phyloP scores from a whole-genome alignment of 306 rosid genomes.

The Begonia masoniana region DNA sequence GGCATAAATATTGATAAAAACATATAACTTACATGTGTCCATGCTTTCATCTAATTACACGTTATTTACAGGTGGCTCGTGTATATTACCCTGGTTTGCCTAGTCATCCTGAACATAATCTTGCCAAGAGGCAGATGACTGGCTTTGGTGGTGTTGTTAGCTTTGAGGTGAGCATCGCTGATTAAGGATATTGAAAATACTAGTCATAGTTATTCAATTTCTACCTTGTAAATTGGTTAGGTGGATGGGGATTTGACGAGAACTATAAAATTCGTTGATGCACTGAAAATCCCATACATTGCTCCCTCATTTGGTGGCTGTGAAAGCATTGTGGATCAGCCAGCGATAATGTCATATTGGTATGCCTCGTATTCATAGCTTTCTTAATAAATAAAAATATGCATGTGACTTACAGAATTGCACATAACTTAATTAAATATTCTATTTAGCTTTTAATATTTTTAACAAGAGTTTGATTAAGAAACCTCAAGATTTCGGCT shows the following conservation, averaged over 20 bases:
- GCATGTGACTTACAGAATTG: too few species aligned
- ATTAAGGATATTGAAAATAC: not conserved
- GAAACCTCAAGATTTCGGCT: too few species aligned
- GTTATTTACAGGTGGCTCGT: slow-evolving; percentile 49
- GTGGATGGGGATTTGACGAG: slow-evolving; percentile 58
- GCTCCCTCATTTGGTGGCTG: slow-evolving; percentile 98
- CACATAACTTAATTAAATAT: too few species aligned
- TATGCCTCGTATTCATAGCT: slow-evolving; percentile 13
- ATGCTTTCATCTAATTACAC: too few species aligned
- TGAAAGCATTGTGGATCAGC: slow-evolving; percentile 97
- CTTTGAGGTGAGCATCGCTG: slow-evolving; percentile 47
- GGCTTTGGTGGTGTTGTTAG: slow-evolving; percentile 98
- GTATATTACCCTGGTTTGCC: slow-evolving; percentile 89
- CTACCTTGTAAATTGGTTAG: slow-evolving; percentile 27
- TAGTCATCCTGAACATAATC: slow-evolving; percentile 88
- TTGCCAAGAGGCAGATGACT: slow-evolving; percentile 90
- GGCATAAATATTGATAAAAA: too few species aligned
- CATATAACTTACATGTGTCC: too few species aligned
- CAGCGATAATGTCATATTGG: slow-evolving; percentile 93
- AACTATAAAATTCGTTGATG: slow-evolving; percentile 64
- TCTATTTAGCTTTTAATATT: not conserved
- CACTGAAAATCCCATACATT: slow-evolving; percentile 84
- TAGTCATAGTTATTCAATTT: not conserved
- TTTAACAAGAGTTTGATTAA: not conserved
- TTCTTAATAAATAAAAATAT: not conserved